Evolutionary conservation across 441 rosid species (phyloP).

Genomic region (Arabidopsis lyrata): DNA sequence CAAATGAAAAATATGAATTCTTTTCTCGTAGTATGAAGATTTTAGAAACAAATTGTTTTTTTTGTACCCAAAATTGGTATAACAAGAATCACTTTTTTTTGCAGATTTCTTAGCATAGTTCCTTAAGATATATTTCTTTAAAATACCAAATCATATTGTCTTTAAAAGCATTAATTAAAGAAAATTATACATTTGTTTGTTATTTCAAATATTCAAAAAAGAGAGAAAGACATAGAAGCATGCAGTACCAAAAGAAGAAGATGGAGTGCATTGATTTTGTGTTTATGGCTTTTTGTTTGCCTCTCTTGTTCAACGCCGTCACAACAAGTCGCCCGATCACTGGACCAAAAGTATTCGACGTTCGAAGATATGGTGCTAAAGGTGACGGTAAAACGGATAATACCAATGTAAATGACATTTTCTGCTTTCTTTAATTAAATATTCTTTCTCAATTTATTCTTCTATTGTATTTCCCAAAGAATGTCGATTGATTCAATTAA

Average conservation of each 20-base stretch:
- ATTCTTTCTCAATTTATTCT: neutral
- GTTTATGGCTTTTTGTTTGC: slow-evolving; percentile 2
- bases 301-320: neutral
- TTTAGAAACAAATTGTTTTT: neutral
- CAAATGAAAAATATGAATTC: neutral
- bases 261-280: neutral
- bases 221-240: neutral
- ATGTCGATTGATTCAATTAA: neutral
- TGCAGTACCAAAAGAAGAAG: neutral
- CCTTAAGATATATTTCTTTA: neutral
- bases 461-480: neutral
- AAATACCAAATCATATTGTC: neutral
- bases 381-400: slow-evolving; percentile 21
- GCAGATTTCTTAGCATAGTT: neutral
- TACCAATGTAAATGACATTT: slow-evolving; percentile 15
- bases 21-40: neutral
- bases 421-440: neutral
- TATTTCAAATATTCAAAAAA: neutral
- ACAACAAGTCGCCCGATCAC: neutral
- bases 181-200: neutral
- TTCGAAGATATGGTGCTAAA: slow-evolving; percentile 30
- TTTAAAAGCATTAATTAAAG: neutral
- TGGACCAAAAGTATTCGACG: neutral
- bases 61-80: slow-evolving; percentile 6
- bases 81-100: neutral